A percentile compares a stretch with the other conserved stretches of the same genome.
Evolutionary conservation across 2,329 filamentous ascomycete species (phyloP).

Genomic region (Rhynchosporium secalis): DNA sequence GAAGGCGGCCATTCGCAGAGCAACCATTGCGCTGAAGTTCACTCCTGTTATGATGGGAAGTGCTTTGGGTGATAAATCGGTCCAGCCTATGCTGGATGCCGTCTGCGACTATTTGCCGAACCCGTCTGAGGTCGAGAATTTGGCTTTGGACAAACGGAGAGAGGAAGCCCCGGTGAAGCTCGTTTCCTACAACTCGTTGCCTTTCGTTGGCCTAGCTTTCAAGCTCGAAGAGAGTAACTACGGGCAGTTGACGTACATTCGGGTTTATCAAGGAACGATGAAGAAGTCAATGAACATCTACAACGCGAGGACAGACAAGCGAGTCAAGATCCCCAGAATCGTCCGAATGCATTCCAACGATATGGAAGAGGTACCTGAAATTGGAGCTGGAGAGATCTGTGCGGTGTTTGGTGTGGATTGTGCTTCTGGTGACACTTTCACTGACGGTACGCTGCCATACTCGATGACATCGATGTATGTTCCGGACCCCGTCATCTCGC

Average conservation of each 20-base stretch:
- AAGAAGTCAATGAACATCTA: slow-evolving; percentile 87
- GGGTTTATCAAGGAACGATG: slow-evolving; percentile 92
- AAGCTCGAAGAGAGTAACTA: slow-evolving; percentile 99
- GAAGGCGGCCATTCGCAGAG: slow-evolving; percentile 85
- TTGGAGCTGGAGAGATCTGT: slow-evolving; percentile 96
- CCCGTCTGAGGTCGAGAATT: slow-evolving; percentile 83
- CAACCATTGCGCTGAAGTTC: slow-evolving; percentile 88
- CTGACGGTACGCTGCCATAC: slow-evolving; percentile 88
- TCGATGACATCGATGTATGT: slow-evolving; percentile 98
- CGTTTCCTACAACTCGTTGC: slow-evolving; percentile 88
- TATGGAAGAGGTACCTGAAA: slow-evolving; percentile 93
- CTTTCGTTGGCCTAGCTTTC: slow-evolving; percentile 94
- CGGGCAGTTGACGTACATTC: slow-evolving; percentile 96
- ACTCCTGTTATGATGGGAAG: slow-evolving; percentile 96
- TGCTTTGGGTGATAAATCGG: slow-evolving; percentile 88
- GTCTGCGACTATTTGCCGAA: slow-evolving; percentile 96
- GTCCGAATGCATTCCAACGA: slow-evolving; percentile 99
- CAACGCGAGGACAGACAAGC: slow-evolving; percentile 93
- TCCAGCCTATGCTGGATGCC: slow-evolving; percentile 95
- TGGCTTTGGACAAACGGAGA: slow-evolving; percentile 80
- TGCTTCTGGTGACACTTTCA: slow-evolving; percentile 97
- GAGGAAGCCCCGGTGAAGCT: slow-evolving; percentile 80
- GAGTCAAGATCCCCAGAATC: slow-evolving; percentile 93
- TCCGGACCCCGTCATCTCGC: slow-evolving; percentile 94
- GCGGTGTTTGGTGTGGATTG: slow-evolving; percentile 98